A percentile compares a stretch with the other conserved stretches of the same genome.
Evolutionary conservation across 352 stramenopile genomes (phyloP).

Genomic region (Phytophthora crassamura): DNA sequence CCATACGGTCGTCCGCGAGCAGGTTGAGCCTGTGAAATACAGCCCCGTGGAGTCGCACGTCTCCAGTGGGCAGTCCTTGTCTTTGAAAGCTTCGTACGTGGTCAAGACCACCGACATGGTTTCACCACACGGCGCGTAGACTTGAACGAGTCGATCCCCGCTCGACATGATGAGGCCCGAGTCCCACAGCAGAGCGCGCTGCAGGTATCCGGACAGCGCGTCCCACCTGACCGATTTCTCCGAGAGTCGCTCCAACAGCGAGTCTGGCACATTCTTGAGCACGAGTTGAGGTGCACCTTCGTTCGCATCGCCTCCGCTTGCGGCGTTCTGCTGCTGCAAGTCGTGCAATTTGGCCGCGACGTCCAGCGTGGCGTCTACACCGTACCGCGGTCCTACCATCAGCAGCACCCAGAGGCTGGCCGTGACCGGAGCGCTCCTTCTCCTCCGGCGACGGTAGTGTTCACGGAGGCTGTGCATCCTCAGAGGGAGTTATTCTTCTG

Average conservation of each 20-base stretch:
- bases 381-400: constrained; percentile 4
- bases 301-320: not conserved
- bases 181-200: constrained; percentile 68
- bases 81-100: constrained; percentile 43
- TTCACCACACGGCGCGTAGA: constrained; percentile 56
- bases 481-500: constrained; percentile 23
- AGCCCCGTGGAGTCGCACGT: constrained; percentile 41
- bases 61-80: constrained; percentile 28
- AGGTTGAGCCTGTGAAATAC: constrained; percentile 43
- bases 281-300: constrained; percentile 14
- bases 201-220: constrained; percentile 46
- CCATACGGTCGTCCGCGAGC: constrained; percentile 31
- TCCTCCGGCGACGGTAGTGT: constrained; percentile 6
- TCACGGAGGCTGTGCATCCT: constrained; percentile 14
- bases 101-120: constrained; percentile 55
- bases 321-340: constrained; percentile 15
- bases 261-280: constrained; percentile 31
- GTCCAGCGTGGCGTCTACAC: constrained; percentile 26
- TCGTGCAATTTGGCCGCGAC: constrained; percentile 33
- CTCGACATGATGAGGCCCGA: constrained; percentile 49
- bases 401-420: constrained; percentile 12
- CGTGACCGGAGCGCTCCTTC: constrained; percentile 3
- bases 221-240: constrained; percentile 38
- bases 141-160: constrained; percentile 45
- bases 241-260: constrained; percentile 31